phyloP scores from a whole-genome alignment of 139 green algal species.

The Trebouxia sp. region DNA sequence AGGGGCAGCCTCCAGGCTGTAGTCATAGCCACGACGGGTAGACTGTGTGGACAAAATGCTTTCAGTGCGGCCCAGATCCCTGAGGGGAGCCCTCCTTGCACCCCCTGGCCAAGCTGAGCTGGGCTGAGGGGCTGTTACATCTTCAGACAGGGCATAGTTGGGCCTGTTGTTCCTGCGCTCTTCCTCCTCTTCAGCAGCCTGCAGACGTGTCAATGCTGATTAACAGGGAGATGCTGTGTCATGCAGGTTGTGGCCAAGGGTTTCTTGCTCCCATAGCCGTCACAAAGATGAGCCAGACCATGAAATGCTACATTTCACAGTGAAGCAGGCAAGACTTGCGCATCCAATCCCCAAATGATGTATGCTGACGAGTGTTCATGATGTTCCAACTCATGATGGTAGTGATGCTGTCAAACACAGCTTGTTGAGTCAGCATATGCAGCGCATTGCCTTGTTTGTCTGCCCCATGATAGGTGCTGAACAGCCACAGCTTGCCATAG shows the following conservation, averaged over 20 bases:
- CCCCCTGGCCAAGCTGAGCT: neutral
- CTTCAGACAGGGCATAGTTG: slow-evolving; percentile 25
- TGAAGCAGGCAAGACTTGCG: no score
- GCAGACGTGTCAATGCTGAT: neutral
- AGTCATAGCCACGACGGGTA: neutral
- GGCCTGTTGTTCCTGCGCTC: slow-evolving; percentile 21
- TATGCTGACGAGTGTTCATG: no score
- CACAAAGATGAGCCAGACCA: no score
- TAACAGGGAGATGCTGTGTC: no score
- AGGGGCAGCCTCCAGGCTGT: slow-evolving; percentile 13
- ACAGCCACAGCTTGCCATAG: neutral
- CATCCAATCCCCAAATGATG: no score
- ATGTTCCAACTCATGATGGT: no score
- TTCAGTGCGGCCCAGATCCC: neutral
- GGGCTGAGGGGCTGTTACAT: neutral
- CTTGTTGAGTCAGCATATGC: neutral
- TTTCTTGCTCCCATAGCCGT: no score
- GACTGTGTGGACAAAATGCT: slow-evolving; percentile 11
- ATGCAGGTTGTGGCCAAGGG: no score
- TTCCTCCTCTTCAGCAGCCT: slow-evolving; percentile 13
- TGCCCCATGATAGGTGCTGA: neutral
- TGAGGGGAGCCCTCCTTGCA: neutral
- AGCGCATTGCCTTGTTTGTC: neutral
- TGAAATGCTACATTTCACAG: no score
- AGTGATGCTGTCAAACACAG: neutral